phyloP scores from a whole-genome alignment of 345 rosid genomes.

The Salix suchowensis region DNA sequence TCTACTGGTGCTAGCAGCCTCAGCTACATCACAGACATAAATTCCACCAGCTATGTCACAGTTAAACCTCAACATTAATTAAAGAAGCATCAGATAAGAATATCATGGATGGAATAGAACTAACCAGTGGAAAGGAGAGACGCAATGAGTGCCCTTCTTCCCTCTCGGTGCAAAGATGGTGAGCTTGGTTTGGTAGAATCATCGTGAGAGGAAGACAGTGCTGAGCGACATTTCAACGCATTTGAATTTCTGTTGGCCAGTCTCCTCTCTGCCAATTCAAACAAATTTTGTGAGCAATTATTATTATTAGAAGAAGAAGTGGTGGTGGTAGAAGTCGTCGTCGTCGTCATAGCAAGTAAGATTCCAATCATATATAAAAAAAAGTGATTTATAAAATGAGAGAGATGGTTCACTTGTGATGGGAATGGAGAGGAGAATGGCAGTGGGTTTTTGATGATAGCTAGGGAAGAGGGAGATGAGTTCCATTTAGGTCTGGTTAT shows the following conservation, averaged over 20 bases:
- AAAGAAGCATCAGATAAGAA: not conserved
- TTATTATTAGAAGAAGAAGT: not conserved
- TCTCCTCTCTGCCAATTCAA: conserved; percentile 38
- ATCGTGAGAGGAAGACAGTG: conserved; percentile 40
- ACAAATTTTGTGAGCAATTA: not conserved
- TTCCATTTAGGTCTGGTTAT: conserved; percentile 31
- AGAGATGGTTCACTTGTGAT: conserved; percentile 12
- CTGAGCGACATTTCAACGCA: conserved; percentile 34
- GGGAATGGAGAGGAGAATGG: conserved; percentile 12
- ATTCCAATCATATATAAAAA: not conserved
- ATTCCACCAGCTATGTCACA: conserved; percentile 47
- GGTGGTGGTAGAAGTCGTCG: too few species aligned
- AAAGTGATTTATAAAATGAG: not conserved
- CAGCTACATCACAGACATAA: conserved; percentile 46
- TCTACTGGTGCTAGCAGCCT: conserved; percentile 89
- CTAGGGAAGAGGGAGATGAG: conserved; percentile 30
- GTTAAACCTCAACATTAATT: not conserved
- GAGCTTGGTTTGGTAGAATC: conserved; percentile 21
- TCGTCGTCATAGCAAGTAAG: not conserved
- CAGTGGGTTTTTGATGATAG: conserved; percentile 26
- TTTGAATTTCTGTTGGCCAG: conserved; percentile 12
- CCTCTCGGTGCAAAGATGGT: conserved; percentile 24
- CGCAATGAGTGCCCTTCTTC: conserved; percentile 62
- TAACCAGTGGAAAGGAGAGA: conserved; percentile 54
- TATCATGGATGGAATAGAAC: not conserved